Base-by-base conservation (phyloP, 2,329 filamentous ascomycete genomes). In the Colletotrichum sp. region DNA sequence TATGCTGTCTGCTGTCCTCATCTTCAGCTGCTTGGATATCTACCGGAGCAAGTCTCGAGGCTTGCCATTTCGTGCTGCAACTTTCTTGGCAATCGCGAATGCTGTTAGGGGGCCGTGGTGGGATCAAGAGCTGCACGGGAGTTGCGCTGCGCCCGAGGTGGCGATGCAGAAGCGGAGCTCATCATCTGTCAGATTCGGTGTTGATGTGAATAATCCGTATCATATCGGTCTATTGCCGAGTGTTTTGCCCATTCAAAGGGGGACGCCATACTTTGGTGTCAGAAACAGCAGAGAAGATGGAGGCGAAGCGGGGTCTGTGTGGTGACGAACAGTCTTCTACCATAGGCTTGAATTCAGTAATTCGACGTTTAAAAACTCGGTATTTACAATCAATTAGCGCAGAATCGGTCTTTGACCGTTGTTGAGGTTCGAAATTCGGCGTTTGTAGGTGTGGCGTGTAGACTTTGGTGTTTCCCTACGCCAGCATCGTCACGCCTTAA, bases 71-170 rank as follows among this genome's bases (percentile, higher is more conserved):
- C 24, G 71, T 15, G 15, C 72, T 6, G 67, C 72, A 12, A 66
- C 67, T 8, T 75, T 75, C 26, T 15, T 71, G 67, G 72, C 67
- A 10, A 60, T 75, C 6, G 67, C 72, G 8, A 75, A 75, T 18
- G 67, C 67, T 2, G 72, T 71, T 1, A n/a, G 72, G n/a, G 72
- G 72, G 3, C 67, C 60, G 2, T 71, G 72, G 67, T 75, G 67
- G 72, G 72, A 71, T 15, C 72, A 26, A 4, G 60, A 59, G n/a
- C 18, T 75, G 6, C 59, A 66, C 9, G 72, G 72, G 18, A 75
- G 68, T 36, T 75, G 72, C 18, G 68, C 49, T 15, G 60, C 72
- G 7, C n/a, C 69, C 4, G 72, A 71, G 21, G 5, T 71, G 26
- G 16, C 26, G 5, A 62, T 72, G 68, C 52, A 55, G 28, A 67